Base-by-base conservation (phyloP, 805 yeast species). In the Monosporozyma yasuniensis region DNA sequence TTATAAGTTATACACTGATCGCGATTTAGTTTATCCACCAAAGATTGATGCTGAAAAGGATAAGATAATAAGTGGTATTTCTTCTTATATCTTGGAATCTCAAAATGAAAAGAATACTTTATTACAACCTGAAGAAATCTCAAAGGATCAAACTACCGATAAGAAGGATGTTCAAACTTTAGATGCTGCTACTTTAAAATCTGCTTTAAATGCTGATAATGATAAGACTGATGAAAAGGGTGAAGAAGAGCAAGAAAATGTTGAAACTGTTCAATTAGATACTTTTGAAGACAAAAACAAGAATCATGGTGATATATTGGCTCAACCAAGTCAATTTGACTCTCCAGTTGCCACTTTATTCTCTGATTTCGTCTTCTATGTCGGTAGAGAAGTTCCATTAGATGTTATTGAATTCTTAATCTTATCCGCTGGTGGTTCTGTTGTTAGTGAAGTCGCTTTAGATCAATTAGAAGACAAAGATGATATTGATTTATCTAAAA, bases 381-480 rank as follows among this genome's bases (percentile, higher is more conserved):
- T 93, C 51, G 96, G 97, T 49, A 85, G 99, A 69, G 99, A 93
- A 72, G 98, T 93, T 39, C 87, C 98, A 23, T 73, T 90, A 54
- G 98, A 93, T 59, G 79, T 89, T 56, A 72, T 91, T 56, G 98
- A 93, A 71, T 87, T 93, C 65, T 76, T 89, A 55, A 81, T 90
- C 52, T 72, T 89, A 50, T 79, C 96, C 1, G 81, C 84, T 61
- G 97, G 97, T 53, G 98, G 97, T 47, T 74, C 76, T 52, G 75
- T 88, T 34, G 78, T 90, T 44, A 83, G 95, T 61, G 99, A 93
- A 70, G 78, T 93, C 51, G 84, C 93, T 2, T 67, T 89, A 51
- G 97, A 91, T 65, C 93, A 84, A 67, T 69, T 84, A 51, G 71
- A 66, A 47, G 56, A 65, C 46, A 59, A 67, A 52, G 55, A 60